phyloP scores from a whole-genome alignment of 202 grass and related monocot genomes.

The Eragrostis tef region DNA sequence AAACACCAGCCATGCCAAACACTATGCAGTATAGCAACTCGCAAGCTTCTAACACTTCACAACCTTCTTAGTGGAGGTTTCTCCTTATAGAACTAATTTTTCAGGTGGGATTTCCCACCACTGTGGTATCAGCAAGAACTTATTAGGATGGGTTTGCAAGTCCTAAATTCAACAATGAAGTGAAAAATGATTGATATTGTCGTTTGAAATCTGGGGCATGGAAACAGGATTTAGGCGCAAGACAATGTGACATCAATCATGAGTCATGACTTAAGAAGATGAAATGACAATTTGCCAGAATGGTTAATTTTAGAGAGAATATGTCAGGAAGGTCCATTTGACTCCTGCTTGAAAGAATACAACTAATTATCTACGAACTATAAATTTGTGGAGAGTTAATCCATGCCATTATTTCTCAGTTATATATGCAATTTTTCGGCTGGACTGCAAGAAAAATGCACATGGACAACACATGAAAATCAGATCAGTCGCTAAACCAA shows the following conservation, averaged over 20 bases:
- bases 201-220: neutral
- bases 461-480: neutral
- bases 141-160: neutral
- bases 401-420: neutral
- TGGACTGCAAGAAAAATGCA: neutral
- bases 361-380: neutral
- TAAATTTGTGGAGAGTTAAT: slow-evolving; percentile 34
- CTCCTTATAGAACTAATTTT: no score
- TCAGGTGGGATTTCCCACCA: no score
- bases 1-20: neutral
- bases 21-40: neutral
- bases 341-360: slow-evolving; percentile 18
- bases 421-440: slow-evolving; percentile 12
- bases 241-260: neutral
- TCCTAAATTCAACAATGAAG: slow-evolving; percentile 6
- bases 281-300: neutral
- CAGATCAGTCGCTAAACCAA: neutral
- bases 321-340: neutral
- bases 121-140: no score
- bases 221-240: neutral
- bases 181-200: no score
- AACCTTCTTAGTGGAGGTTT: neutral
- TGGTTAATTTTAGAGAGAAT: slow-evolving; percentile 15
- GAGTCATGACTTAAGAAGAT: slow-evolving; percentile 15
- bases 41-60: neutral